Conservation (phyloP, 257 asterid species). For the Asclepias syriaca region DNA sequence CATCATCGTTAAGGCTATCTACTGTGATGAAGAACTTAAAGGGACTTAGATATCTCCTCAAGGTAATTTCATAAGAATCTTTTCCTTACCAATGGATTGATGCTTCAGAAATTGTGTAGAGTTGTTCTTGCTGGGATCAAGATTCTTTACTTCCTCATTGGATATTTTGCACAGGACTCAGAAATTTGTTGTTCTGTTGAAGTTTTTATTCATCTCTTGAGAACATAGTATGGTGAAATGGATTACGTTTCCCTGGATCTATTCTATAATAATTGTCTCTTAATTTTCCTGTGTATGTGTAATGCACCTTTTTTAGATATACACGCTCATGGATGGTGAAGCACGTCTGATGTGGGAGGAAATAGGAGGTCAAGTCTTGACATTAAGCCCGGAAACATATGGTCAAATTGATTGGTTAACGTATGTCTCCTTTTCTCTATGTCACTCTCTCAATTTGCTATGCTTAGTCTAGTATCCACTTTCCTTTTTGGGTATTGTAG, state of each 20-base stretch:
- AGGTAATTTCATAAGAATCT: slow-evolving; percentile 42
- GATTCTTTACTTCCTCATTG: not conserved
- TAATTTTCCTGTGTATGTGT: not conserved
- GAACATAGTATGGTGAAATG: not conserved
- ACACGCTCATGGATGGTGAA: slow-evolving; percentile 66
- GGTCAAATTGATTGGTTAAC: slow-evolving; percentile 82
- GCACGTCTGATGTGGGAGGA: slow-evolving; percentile 71
- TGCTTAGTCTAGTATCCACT: slow-evolving; percentile 9
- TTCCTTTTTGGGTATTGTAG: not conserved
- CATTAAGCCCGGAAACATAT: slow-evolving; percentile 71
- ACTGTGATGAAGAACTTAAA: slow-evolving; percentile 72
- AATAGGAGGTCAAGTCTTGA: slow-evolving; percentile 66
- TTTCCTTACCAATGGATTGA: not conserved
- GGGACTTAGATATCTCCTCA: slow-evolving; percentile 66
- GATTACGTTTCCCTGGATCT: not conserved
- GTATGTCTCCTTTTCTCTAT: slow-evolving; percentile 44
- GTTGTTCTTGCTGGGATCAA: not conserved
- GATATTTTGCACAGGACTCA: not conserved
- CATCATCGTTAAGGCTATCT: slow-evolving; percentile 69
- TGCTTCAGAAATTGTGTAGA: not conserved
- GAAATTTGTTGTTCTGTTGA: not conserved
- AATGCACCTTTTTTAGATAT: slow-evolving; percentile 48
- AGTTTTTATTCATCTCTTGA: not conserved
- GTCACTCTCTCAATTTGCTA: slow-evolving; percentile 12
- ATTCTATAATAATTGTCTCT: not conserved